These are phyloP conservation scores for Nematodospora valgi DNA, from an alignment of 805 yeast genomes.

Conservation along the genomic window DNA sequence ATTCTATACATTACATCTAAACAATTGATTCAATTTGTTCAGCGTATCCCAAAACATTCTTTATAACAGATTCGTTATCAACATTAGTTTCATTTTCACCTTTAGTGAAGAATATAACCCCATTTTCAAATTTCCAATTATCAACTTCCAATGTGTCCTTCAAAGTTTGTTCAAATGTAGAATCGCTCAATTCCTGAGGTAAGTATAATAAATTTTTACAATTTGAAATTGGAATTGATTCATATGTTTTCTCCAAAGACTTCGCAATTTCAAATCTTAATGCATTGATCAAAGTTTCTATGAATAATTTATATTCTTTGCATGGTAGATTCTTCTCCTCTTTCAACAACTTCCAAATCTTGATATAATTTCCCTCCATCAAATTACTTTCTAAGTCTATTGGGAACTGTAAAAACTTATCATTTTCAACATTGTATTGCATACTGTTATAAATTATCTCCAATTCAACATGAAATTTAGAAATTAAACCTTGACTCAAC, in stretches of 20 bases:
- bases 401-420: constrained; percentile 72
- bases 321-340: constrained; percentile 54
- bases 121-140: constrained; percentile 32
- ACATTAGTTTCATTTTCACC: constrained; percentile 48
- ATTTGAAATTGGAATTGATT: constrained; percentile 71
- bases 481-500: constrained; percentile 78
- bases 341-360: constrained; percentile 76
- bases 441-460: constrained; percentile 60
- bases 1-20: not conserved
- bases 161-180: constrained; percentile 27
- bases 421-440: constrained; percentile 59
- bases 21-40: constrained; percentile 90
- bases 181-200: constrained; percentile 39
- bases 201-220: constrained; percentile 78
- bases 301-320: constrained; percentile 76
- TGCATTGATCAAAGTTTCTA: constrained; percentile 69
- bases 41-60: constrained; percentile 80
- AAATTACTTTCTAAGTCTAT: constrained; percentile 87
- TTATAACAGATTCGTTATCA: constrained; percentile 44
- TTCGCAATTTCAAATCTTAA: constrained; percentile 83
- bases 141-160: constrained; percentile 31
- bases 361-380: constrained; percentile 95
- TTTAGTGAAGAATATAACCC: constrained; percentile 37
- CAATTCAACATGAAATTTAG: constrained; percentile 85
- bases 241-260: constrained; percentile 78